Evolutionary conservation across 352 stramenopile species (phyloP).

Genomic region (Pythium oligandrum): DNA sequence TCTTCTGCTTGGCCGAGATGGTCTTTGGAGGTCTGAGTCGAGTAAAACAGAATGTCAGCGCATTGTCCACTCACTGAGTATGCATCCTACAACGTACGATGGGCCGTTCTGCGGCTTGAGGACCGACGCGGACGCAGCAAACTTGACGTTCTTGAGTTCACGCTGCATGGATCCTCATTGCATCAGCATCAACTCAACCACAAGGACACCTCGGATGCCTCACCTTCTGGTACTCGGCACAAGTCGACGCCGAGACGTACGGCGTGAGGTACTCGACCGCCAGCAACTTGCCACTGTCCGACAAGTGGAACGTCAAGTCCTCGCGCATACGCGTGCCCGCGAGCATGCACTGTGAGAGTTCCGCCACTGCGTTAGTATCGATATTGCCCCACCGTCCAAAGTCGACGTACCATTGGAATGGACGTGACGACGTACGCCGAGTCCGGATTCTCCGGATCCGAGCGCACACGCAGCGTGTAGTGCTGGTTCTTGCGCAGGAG

Average conservation of each 20-base stretch:
- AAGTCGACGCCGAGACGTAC: slow-evolving; percentile 31
- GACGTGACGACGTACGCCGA: slow-evolving; percentile 72
- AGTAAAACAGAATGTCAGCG: neutral
- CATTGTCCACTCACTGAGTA: neutral
- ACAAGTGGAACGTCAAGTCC: slow-evolving; percentile 80
- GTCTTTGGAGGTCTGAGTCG: slow-evolving; percentile 52
- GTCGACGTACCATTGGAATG: slow-evolving; percentile 47
- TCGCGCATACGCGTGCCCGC: slow-evolving; percentile 67
- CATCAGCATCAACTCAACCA: neutral
- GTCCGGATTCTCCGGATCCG: slow-evolving; percentile 44
- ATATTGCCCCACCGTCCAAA: too few species aligned
- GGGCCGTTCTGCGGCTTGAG: slow-evolving; percentile 60
- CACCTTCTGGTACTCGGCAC: slow-evolving; percentile 50
- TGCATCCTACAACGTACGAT: slow-evolving; percentile 33
- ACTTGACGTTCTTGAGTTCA: slow-evolving; percentile 54
- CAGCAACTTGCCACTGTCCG: slow-evolving; percentile 69
- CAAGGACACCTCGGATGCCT: too few species aligned
- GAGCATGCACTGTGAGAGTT: slow-evolving; percentile 51
- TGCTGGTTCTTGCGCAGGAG: slow-evolving; percentile 43
- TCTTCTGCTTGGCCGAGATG: slow-evolving; percentile 51
- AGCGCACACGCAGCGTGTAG: slow-evolving; percentile 69
- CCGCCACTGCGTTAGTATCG: neutral
- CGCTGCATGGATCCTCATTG: slow-evolving; percentile 18
- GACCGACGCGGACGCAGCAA: slow-evolving; percentile 47
- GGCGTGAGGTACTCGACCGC: slow-evolving; percentile 80